Conservation (phyloP, 2,329 filamentous ascomycete genomes). For the Hymenoscyphus repandus region DNA sequence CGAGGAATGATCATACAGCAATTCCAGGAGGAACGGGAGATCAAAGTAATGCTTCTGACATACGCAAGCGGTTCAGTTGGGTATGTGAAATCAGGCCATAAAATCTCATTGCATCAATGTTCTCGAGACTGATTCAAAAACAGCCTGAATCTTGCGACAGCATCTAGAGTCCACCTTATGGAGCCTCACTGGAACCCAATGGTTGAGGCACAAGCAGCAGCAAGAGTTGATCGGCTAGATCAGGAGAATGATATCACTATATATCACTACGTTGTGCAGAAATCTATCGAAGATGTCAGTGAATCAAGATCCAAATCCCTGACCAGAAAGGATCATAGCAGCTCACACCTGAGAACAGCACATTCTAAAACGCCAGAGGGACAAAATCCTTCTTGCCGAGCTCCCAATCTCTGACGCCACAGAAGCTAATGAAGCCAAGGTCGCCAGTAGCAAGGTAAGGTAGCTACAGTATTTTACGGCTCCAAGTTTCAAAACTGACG, state of each 20-base stretch:
- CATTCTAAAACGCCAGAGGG: no score
- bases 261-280: conserved; percentile 22
- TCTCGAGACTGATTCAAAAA: not conserved
- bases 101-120: not conserved
- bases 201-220: conserved; percentile 26
- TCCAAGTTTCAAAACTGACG: no score
- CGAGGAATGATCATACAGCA: not conserved
- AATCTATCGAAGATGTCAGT: conserved; percentile 4
- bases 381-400: no score
- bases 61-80: conserved; percentile 11
- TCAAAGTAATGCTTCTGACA: conserved; percentile 8
- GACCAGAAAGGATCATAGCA: no score
- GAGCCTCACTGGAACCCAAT: conserved; percentile 31
- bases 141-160: conserved; percentile 18
- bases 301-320: no score
- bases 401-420: no score
- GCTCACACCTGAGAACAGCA: no score
- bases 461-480: no score
- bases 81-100: conserved; percentile 4
- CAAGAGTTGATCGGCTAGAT: conserved; percentile 20
- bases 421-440: no score
- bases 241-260: conserved; percentile 19
- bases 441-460: no score
- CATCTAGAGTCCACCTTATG: conserved; percentile 22
- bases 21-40: not conserved